These are phyloP conservation scores for Yamadazyma phyllophila DNA, from an alignment of 805 yeast species.

Conservation along the genomic window DNA sequence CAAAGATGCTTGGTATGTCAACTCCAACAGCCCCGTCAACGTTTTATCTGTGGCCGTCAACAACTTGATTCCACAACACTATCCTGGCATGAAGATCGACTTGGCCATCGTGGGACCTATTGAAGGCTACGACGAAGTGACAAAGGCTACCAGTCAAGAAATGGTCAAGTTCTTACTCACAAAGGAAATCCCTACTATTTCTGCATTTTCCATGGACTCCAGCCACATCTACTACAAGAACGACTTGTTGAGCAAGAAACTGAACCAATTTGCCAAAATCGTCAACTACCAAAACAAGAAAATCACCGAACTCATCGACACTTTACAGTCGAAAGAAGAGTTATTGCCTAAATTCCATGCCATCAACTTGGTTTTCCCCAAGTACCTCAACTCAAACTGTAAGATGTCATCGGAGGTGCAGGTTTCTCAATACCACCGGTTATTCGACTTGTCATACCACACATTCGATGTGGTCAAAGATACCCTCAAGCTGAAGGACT, in stretches of 20 bases:
- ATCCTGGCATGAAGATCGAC: slow-evolving; percentile 27
- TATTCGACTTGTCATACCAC: slow-evolving; percentile 2
- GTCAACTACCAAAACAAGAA: slow-evolving; percentile 24
- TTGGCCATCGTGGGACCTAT: slow-evolving; percentile 36
- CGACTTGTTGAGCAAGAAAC: slow-evolving; percentile 20
- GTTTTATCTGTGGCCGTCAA: slow-evolving; percentile 25
- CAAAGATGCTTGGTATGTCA: slow-evolving; percentile 32
- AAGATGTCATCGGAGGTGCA: not conserved
- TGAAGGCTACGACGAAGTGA: slow-evolving; percentile 18
- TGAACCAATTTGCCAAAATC: slow-evolving; percentile 22
- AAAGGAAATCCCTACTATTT: slow-evolving; percentile 19
- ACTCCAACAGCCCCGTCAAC: slow-evolving; percentile 24
- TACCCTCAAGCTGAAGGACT: not conserved
- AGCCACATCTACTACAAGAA: slow-evolving; percentile 33
- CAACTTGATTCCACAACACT: slow-evolving; percentile 23
- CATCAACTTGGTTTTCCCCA: slow-evolving; percentile 12
- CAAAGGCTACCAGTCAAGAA: not conserved
- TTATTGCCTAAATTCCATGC: slow-evolving; percentile 10
- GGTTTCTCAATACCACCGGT: not conserved
- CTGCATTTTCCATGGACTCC: slow-evolving; percentile 25
- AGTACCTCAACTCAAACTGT: slow-evolving; percentile 10
- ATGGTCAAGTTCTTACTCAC: slow-evolving; percentile 8
- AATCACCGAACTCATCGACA: slow-evolving; percentile 20
- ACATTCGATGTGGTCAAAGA: slow-evolving; percentile 7
- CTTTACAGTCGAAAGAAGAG: slow-evolving; percentile 6